phyloP scores from a whole-genome alignment of 352 stramenopile genomes.

The Globisporangium emineosum region DNA sequence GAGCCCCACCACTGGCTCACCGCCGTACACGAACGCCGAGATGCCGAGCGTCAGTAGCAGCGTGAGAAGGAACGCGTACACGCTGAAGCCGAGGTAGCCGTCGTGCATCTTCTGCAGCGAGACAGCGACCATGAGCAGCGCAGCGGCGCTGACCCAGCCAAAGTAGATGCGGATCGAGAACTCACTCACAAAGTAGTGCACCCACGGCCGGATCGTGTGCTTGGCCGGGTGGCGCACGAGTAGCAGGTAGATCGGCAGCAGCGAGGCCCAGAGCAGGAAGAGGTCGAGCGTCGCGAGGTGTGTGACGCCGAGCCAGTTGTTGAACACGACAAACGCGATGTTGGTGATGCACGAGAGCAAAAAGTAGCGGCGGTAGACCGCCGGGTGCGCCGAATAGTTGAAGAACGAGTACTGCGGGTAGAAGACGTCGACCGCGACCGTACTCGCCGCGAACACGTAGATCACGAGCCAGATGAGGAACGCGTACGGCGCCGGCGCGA shows the following conservation, averaged over 20 bases:
- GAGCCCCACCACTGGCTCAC: slow-evolving; percentile 46
- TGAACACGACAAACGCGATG: slow-evolving; percentile 42
- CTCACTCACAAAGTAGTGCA: slow-evolving; percentile 58
- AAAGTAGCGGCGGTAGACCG: slow-evolving; percentile 52
- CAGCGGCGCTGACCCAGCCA: slow-evolving; percentile 45
- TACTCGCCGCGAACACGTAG: slow-evolving; percentile 43
- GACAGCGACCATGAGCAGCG: slow-evolving; percentile 40
- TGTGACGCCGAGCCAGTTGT: slow-evolving; percentile 23
- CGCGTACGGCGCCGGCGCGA: slow-evolving; percentile 44
- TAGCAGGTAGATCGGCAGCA: slow-evolving; percentile 54
- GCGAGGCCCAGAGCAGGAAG: slow-evolving; percentile 39
- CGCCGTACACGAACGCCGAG: slow-evolving; percentile 42
- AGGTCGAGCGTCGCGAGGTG: slow-evolving; percentile 22
- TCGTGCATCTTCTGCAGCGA: slow-evolving; percentile 48
- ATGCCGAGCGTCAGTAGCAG: slow-evolving; percentile 43
- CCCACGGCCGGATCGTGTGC: slow-evolving; percentile 37
- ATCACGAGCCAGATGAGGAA: slow-evolving; percentile 55
- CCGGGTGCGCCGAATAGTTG: slow-evolving; percentile 40
- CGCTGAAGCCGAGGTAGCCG: slow-evolving; percentile 40
- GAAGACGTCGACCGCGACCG: slow-evolving; percentile 48
- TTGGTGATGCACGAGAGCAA: slow-evolving; percentile 48
- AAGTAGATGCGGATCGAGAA: slow-evolving; percentile 59
- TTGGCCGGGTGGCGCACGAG: slow-evolving; percentile 46
- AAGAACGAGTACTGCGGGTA: slow-evolving; percentile 59
- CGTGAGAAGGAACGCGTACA: slow-evolving; percentile 41